These are phyloP conservation scores for Capsella rubella DNA, from an alignment of 441 rosid species.

Conservation along the genomic window DNA sequence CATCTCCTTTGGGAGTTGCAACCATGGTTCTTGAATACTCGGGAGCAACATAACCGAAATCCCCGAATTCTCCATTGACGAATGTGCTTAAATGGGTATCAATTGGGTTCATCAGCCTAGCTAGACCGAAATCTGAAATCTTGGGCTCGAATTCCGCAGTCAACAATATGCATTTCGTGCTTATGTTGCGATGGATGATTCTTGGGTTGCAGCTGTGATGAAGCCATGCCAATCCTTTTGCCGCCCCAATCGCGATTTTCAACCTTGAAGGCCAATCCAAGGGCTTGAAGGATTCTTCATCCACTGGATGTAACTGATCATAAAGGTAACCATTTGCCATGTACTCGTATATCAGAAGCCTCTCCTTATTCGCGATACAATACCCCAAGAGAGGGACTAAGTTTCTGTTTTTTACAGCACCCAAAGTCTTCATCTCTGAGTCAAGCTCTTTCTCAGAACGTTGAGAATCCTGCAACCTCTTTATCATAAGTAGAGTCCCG, in stretches of 20 bases:
- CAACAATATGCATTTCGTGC: slow-evolving; percentile 83
- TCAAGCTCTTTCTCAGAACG: slow-evolving; percentile 72
- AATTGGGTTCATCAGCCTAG: slow-evolving; percentile 91
- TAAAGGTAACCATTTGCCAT: slow-evolving; percentile 79
- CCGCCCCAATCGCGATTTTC: slow-evolving; percentile 77
- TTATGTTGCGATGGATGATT: slow-evolving; percentile 85
- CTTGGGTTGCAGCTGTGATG: slow-evolving; percentile 94
- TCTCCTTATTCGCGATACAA: slow-evolving; percentile 71
- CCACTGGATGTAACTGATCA: slow-evolving; percentile 58
- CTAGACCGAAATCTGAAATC: slow-evolving; percentile 92
- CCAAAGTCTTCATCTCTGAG: slow-evolving; percentile 82
- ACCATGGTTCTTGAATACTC: slow-evolving; percentile 83
- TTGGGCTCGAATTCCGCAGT: slow-evolving; percentile 83
- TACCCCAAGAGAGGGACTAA: slow-evolving; percentile 91
- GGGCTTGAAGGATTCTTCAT: slow-evolving; percentile 55
- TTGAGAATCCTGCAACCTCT: slow-evolving; percentile 87
- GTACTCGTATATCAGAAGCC: slow-evolving; percentile 75
- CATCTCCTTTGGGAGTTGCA: slow-evolving; percentile 94
- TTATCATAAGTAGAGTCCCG: slow-evolving; percentile 73
- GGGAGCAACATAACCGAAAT: slow-evolving; percentile 91
- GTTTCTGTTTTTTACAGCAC: slow-evolving; percentile 77
- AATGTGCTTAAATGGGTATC: slow-evolving; percentile 91
- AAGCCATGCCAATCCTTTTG: slow-evolving; percentile 92
- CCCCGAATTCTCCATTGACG: slow-evolving; percentile 94
- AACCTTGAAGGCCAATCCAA: slow-evolving; percentile 88